Conservation (phyloP, 495 filamentous ascomycete species). For the Aspergillus diversus region DNA sequence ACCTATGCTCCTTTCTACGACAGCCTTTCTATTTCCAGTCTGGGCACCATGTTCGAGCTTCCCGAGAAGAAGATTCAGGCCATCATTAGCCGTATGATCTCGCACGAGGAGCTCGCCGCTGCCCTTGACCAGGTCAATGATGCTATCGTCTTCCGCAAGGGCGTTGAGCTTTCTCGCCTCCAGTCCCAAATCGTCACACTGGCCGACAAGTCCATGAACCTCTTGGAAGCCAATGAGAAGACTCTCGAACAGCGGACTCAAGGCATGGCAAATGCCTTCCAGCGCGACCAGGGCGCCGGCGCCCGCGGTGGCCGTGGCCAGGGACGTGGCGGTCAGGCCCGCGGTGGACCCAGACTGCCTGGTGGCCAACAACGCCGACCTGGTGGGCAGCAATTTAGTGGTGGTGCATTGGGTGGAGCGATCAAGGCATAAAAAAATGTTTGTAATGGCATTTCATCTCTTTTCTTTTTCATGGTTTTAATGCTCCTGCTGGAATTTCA, state of each 20-base stretch:
- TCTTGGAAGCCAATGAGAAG: slow-evolving; percentile 97
- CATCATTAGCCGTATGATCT: slow-evolving; percentile 99
- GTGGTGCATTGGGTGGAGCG: slow-evolving; percentile 65
- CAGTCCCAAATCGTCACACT: slow-evolving; percentile 94
- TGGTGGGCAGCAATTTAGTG: slow-evolving; percentile 65
- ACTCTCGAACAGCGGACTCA: slow-evolving; percentile 95
- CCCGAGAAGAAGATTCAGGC: slow-evolving; percentile 85
- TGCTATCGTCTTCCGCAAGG: slow-evolving; percentile 98
- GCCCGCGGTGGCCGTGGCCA: slow-evolving; percentile 68
- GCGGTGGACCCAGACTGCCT: slow-evolving; percentile 62
- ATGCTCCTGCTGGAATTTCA: slow-evolving; percentile 29
- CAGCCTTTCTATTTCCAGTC: slow-evolving; percentile 81
- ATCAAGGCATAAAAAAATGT: slow-evolving; percentile 60
- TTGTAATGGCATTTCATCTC: slow-evolving; percentile 48
- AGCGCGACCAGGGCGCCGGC: slow-evolving; percentile 78
- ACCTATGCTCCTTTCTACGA: slow-evolving; percentile 99
- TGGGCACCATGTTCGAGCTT: slow-evolving; percentile 95
- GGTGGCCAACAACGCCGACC: slow-evolving; percentile 55
- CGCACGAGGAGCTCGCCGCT: slow-evolving; percentile 94
- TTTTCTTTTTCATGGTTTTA: slow-evolving; percentile 34
- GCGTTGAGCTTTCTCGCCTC: slow-evolving; percentile 92
- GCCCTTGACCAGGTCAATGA: slow-evolving; percentile 97
- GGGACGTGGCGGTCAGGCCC: slow-evolving; percentile 66
- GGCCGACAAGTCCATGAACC: slow-evolving; percentile 90
- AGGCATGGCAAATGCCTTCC: slow-evolving; percentile 92